Evolutionary conservation across 441 rosid genomes (phyloP).

Genomic region (Mallotus japonicus): DNA sequence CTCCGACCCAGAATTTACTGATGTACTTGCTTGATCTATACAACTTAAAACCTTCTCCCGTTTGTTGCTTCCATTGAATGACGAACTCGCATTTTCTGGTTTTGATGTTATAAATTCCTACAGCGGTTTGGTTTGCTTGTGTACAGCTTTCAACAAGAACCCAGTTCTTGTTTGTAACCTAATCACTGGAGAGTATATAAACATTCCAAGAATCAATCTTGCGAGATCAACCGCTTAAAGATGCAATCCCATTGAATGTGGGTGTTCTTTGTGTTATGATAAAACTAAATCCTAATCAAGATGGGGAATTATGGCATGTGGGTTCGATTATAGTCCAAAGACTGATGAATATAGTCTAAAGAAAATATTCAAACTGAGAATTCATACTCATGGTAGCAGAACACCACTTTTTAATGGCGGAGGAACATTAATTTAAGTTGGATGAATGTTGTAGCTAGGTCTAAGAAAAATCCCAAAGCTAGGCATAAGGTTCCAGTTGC

Average conservation of each 20-base stretch:
- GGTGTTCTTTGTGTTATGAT: no score
- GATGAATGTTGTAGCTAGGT: no score
- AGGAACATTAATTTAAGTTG: no score
- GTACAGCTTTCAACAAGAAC: background rate
- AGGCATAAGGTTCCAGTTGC: no score
- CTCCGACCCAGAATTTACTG: no score
- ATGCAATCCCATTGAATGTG: no score
- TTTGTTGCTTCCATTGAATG: background rate
- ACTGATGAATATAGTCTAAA: no score
- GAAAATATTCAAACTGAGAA: background rate
- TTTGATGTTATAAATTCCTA: background rate
- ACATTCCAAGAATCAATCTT: background rate
- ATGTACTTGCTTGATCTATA: background rate
- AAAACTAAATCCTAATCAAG: background rate
- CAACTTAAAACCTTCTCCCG: background rate
- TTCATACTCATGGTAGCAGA: no score
- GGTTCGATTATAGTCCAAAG: background rate
- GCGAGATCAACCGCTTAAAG: no score
- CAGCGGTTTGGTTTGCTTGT: background rate
- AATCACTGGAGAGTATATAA: background rate
- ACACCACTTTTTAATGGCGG: no score
- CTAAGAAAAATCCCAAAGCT: no score
- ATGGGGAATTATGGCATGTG: background rate
- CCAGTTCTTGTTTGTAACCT: background rate
- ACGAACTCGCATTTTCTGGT: background rate